Base-by-base conservation (phyloP, 2,329 filamentous ascomycete genomes). In the Pezicula carpinea region DNA sequence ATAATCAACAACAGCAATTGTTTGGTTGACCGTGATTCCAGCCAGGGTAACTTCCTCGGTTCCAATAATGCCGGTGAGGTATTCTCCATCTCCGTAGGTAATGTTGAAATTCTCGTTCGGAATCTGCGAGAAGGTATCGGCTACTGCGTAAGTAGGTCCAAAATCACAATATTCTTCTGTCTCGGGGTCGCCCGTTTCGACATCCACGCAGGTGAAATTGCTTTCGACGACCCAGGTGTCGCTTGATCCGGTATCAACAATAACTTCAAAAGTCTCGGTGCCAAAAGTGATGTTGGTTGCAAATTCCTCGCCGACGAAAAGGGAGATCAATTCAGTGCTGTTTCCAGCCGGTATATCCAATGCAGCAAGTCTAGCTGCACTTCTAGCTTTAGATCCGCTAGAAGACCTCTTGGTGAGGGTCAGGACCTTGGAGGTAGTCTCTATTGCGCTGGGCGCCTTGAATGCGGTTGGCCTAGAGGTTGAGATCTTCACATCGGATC, bases 201-300 rank as follows among this genome's bases (percentile, higher is more conserved):
- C 26, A 42, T 69, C 57, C n/a, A 66, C 50, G 51, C 70, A 72
- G 13, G 48, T 47, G 34, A 63, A 70, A 5, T 62, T 60, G 1
- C 43, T 53, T 19, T 62, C 49, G 11, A 66, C 63, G 0, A 74
- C 55, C 69, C 72, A 75, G 1, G 70, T 72, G 48, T 76, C 73
- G 42, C 64, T 67, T 45, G 68, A 71, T 17, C 72, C 73, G 2
- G 71, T 74, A 47, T 76, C 73, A 41, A 75, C 59, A 10, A 72
- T 63, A 2, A 67, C 54, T 1, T 64, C 47, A 46, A 73, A 63
- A 2, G 55, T 61, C 40, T 68, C 54, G 10, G 53, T 55, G 7
- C 64, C 65, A 32, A 70, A 49, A 4, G 41, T 50, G 7, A 64
- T 56, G 18, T 53, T 32, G 11, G 48, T 49, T 26, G 38, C 38